These are phyloP conservation scores for Fusarium sp. DNA, from an alignment of 2,329 filamentous ascomycete species.

Conservation along the genomic window DNA sequence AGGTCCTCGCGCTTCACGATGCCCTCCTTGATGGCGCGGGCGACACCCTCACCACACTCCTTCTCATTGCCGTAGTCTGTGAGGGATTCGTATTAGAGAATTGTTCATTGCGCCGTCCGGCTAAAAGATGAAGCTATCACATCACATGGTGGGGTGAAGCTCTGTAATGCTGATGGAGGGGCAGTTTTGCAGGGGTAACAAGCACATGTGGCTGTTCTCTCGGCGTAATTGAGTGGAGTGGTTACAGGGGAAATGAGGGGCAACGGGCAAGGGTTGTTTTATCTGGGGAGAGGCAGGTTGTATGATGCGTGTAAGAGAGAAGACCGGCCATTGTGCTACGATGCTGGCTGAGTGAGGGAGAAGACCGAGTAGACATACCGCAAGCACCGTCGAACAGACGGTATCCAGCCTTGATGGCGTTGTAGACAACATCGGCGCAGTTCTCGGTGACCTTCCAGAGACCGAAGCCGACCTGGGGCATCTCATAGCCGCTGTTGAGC, in stretches of 20 bases:
- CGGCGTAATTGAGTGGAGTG: constrained; percentile 38
- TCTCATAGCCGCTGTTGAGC: constrained; percentile 73
- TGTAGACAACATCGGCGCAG: constrained; percentile 81
- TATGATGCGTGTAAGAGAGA: constrained; percentile 6
- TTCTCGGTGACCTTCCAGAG: constrained; percentile 87
- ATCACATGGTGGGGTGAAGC: constrained; percentile 25
- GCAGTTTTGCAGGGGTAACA: constrained; percentile 38
- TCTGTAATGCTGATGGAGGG: constrained; percentile 37
- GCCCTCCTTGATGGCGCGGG: constrained; percentile 82
- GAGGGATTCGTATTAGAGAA: constrained; percentile 12
- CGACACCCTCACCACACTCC: constrained; percentile 79
- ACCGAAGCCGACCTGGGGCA: constrained; percentile 81
- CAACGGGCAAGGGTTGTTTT: constrained; percentile 16
- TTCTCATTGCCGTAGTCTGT: constrained; percentile 86
- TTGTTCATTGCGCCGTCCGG: constrained; percentile 1
- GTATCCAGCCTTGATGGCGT: constrained; percentile 73
- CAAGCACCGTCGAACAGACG: constrained; percentile 70
- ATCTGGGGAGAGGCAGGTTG: constrained; percentile 30
- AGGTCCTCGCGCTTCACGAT: constrained; percentile 86
- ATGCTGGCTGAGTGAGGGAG: constrained; percentile 3
- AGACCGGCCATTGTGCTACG: constrained; percentile 10
- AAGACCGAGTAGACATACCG: constrained; percentile 56
- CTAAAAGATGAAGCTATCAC: constrained; percentile 33
- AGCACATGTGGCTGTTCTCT: constrained; percentile 39
- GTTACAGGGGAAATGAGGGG: constrained; percentile 17